Percentiles rank a stretch among this genome's conserved stretches.
Conservation (phyloP, 2,329 filamentous ascomycete genomes). For the Colletotrichum spaethianum region DNA sequence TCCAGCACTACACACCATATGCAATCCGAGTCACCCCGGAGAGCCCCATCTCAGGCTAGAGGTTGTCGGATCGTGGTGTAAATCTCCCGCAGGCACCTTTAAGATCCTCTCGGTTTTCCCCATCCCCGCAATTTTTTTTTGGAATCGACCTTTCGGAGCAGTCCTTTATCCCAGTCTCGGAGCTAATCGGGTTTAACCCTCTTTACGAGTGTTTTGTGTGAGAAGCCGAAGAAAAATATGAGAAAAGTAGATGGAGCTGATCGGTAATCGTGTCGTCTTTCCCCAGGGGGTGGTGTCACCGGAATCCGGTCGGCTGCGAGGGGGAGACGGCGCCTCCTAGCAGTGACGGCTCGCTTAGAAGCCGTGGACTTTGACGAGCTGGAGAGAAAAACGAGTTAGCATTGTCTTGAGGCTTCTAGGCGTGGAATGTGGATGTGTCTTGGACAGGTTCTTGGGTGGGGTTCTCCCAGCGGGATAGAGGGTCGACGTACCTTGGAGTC, state of each 20-base stretch:
- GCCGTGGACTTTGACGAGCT: slow-evolving; percentile 67
- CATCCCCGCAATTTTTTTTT: not conserved
- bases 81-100: slow-evolving; percentile 37
- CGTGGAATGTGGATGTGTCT: not conserved
- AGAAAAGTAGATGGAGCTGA: not conserved
- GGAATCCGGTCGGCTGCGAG: slow-evolving; percentile 39
- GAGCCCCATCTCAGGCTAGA: not conserved
- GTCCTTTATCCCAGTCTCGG: not conserved
- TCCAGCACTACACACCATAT: slow-evolving; percentile 8
- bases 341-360: slow-evolving; percentile 63
- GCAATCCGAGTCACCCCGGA: not conserved
- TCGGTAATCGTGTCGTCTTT: slow-evolving; percentile 23
- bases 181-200: not conserved
- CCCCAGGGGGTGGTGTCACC: slow-evolving; percentile 9
- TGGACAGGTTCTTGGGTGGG: not conserved
- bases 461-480: not conserved
- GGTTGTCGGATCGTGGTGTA: not conserved
- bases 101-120: slow-evolving; percentile 17
- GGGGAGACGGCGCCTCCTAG: slow-evolving; percentile 51
- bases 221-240: not conserved
- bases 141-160: slow-evolving; percentile 26
- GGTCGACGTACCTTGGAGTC: slow-evolving; percentile 75
- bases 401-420: not conserved
- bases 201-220: slow-evolving; percentile 15
- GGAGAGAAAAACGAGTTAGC: slow-evolving; percentile 1